phyloP scores from a whole-genome alignment of 1,139 yeast species.

The Candida labiduridarum region DNA sequence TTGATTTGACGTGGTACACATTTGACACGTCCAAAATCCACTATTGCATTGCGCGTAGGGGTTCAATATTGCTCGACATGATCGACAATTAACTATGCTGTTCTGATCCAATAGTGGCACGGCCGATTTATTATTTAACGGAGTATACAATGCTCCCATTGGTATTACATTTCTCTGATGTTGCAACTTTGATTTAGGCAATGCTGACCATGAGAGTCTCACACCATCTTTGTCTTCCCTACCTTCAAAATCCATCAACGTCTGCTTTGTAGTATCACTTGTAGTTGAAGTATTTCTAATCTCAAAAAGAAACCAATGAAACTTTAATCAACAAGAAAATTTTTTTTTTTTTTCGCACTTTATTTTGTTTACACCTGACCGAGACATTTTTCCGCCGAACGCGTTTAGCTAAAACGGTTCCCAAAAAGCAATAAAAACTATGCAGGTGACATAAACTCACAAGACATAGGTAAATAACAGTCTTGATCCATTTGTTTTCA shows the following conservation, averaged over 20 bases:
- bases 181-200: conserved; percentile 65
- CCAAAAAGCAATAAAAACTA: no score
- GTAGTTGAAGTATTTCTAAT: no score
- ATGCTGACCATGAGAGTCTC: conserved; percentile 85
- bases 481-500: no score
- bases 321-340: not conserved
- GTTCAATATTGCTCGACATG: conserved; percentile 61
- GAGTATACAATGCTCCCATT: conserved; percentile 66
- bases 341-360: not conserved
- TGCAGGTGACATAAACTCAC: no score
- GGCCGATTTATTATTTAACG: conserved; percentile 55
- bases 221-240: conserved; percentile 89
- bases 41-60: conserved; percentile 50
- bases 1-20: conserved; percentile 59
- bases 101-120: conserved; percentile 36
- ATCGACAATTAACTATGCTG: conserved; percentile 48
- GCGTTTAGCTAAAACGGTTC: no score
- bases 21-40: conserved; percentile 64
- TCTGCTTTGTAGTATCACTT: no score
- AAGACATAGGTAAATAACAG: no score
- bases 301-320: no score
- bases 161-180: conserved; percentile 64
- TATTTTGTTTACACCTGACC: not conserved
- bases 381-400: no score
- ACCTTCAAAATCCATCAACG: conserved; percentile 56